These are phyloP conservation scores for Aulographum hederae DNA, from an alignment of 2,329 filamentous ascomycete genomes.

Conservation along the genomic window DNA sequence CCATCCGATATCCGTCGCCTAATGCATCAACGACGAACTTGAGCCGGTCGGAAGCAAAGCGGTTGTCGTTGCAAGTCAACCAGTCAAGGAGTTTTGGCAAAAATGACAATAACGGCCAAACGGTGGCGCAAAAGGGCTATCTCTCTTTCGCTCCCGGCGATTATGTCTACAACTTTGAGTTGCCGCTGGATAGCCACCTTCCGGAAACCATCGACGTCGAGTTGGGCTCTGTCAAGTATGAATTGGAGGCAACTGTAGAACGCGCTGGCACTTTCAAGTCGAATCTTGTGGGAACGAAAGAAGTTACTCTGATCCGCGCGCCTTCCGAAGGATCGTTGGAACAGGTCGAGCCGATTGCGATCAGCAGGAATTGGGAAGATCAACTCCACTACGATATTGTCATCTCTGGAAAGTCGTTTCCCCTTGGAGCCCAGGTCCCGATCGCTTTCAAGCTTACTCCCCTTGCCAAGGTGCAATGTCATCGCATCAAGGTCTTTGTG, in stretches of 20 bases:
- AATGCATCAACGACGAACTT: slow-evolving; percentile 15
- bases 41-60: not conserved
- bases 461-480: slow-evolving; percentile 80
- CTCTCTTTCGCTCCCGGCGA: slow-evolving; percentile 65
- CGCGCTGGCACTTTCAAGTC: slow-evolving; percentile 79
- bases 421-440: slow-evolving; percentile 70
- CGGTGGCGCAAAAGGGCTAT: slow-evolving; percentile 61
- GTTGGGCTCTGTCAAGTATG: slow-evolving; percentile 73
- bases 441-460: slow-evolving; percentile 91
- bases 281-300: slow-evolving; percentile 65
- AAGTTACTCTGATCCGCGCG: slow-evolving; percentile 67
- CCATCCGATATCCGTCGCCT: slow-evolving; percentile 24
- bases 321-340: slow-evolving; percentile 79
- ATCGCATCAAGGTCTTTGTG: slow-evolving; percentile 79
- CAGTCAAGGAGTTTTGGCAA: slow-evolving; percentile 76
- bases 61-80: slow-evolving; percentile 46
- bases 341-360: slow-evolving; percentile 83
- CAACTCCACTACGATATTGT: slow-evolving; percentile 92
- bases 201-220: slow-evolving; percentile 77
- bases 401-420: slow-evolving; percentile 89
- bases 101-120: slow-evolving; percentile 40
- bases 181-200: slow-evolving; percentile 60
- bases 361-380: slow-evolving; percentile 86
- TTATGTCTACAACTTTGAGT: slow-evolving; percentile 62
- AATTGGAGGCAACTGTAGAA: slow-evolving; percentile 69